phyloP scores from a whole-genome alignment of 768 basidiomycete genomes.

The Russula sp. region DNA sequence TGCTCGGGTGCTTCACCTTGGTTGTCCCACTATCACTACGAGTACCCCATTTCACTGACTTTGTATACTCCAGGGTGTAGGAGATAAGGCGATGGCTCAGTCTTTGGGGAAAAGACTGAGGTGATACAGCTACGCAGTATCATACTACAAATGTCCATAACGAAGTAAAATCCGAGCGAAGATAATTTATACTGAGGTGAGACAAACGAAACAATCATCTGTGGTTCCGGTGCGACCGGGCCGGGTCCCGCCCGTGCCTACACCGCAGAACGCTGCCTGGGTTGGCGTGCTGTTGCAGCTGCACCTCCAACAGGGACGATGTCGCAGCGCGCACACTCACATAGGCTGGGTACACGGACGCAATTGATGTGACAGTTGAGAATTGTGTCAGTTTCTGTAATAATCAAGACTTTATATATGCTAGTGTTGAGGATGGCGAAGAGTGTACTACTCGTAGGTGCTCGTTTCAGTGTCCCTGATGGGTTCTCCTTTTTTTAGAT shows the following conservation, averaged over 20 bases:
- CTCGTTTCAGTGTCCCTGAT: not conserved
- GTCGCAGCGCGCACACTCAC: slow-evolving; percentile 51
- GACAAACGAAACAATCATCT: no score
- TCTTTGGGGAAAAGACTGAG: no score
- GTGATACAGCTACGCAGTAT: no score
- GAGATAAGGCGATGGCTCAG: no score
- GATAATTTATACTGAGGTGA: no score
- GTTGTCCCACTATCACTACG: slow-evolving; percentile 19
- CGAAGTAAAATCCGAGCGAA: no score
- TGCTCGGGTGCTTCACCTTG: slow-evolving; percentile 58
- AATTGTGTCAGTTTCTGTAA: slow-evolving; percentile 43
- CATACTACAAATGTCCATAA: no score
- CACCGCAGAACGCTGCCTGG: no score
- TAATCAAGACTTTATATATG: slow-evolving; percentile 47
- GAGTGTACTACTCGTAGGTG: slow-evolving; percentile 50
- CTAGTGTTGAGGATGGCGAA: slow-evolving; percentile 62
- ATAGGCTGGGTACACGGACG: slow-evolving; percentile 40
- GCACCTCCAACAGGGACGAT: slow-evolving; percentile 34
- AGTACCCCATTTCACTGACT: slow-evolving; percentile 28
- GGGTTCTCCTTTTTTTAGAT: not conserved
- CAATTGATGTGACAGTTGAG: slow-evolving; percentile 57
- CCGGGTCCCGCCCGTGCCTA: no score
- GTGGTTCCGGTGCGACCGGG: no score
- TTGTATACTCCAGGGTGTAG: slow-evolving; percentile 32
- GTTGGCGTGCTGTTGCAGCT: no score